Evolutionary conservation across 225 moss, liverwort and hornwort species (phyloP), one percentile per base, ranked within the genome.

Genomic region (Straminergon stramineum): DNA sequence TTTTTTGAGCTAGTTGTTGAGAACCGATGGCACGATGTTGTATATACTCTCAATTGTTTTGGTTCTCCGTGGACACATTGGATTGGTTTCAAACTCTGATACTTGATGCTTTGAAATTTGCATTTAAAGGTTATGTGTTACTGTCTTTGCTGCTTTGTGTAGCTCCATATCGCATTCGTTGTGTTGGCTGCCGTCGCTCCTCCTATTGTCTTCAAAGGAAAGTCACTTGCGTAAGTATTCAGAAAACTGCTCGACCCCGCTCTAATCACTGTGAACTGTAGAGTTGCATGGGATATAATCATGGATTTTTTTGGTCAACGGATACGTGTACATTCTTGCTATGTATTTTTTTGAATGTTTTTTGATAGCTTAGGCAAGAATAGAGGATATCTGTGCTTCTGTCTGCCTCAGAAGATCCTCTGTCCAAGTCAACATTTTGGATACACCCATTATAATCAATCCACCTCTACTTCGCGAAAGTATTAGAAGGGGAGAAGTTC

Each of bases 131-230:
- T 41, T 86, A 75, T 64, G 28, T 71, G 58, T 64, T 83, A 35
- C 62, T 79, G 60, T 43, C 51, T 83, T 86, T 71, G 86, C 81
- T 65, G 89, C 74, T 80, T 76, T 87, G 75, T 92, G 91, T 91
- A 98, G 98, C 79, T 98, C 75, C 98, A 99, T 82, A 95, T 99
- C 71, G 92, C 88, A 65, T 99, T 99, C 89, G 94, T 92, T 73
- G 85, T 89, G 66, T 87, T 96, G 85, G 98, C 97, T 88, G 96
- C 95, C 66, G 78, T 97, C 68, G 98, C 95, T 87, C 98, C 98
- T 92, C 98, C 98, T 84, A 96, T 99, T 64, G 80, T 99, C 35
- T 97, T 99, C 95, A 99, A 99, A 88, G 98, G 98, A 85, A 99
- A 96, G 87, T 97, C 98, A 43, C 96, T 99, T 92, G 96, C 97